Percentiles rank a stretch among this genome's conserved stretches.
phyloP scores from a whole-genome alignment of 2,329 filamentous ascomycete genomes.

The Allantophomopsis cytisporea region DNA sequence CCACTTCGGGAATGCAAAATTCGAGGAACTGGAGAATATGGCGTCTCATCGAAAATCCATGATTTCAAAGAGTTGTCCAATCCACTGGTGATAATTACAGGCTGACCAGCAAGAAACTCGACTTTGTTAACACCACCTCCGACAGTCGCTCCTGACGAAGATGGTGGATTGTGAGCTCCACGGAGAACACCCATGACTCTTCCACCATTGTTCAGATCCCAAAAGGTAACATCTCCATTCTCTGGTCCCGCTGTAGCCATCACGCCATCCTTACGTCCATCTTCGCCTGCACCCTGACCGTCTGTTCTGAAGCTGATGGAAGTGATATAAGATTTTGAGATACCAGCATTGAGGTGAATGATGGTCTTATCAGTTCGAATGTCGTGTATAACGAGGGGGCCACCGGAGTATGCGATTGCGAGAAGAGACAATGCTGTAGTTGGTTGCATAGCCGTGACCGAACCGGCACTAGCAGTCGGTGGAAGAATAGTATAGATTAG shows the following conservation, averaged over 20 bases:
- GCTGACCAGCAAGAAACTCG: conserved; percentile 81
- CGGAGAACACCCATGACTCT: conserved; percentile 77
- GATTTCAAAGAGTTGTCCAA: conserved; percentile 88
- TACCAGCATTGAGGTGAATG: conserved; percentile 54
- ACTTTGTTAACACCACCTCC: conserved; percentile 73
- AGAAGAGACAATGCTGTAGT: conserved; percentile 75
- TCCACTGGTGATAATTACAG: conserved; percentile 80
- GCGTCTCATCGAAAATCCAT: conserved; percentile 91
- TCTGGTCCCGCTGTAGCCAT: conserved; percentile 79
- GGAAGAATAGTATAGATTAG: conserved; percentile 83
- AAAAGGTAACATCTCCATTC: conserved; percentile 84
- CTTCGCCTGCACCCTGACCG: conserved; percentile 73
- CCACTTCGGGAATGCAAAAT: conserved; percentile 78
- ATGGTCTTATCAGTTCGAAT: conserved; percentile 64
- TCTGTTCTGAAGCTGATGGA: conserved; percentile 88
- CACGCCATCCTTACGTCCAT: conserved; percentile 74
- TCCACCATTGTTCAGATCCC: conserved; percentile 86
- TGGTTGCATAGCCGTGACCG: conserved; percentile 78
- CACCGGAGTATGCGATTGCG: conserved; percentile 75
- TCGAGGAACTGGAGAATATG: conserved; percentile 76
- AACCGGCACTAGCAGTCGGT: conserved; percentile 55
- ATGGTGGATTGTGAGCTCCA: conserved; percentile 72
- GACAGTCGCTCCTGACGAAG: conserved; percentile 32
- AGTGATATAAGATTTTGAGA: conserved; percentile 52
- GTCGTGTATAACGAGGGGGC: conserved; percentile 69